Base-by-base conservation (phyloP, 495 filamentous ascomycete species). In the Aspergillus sparsus region DNA sequence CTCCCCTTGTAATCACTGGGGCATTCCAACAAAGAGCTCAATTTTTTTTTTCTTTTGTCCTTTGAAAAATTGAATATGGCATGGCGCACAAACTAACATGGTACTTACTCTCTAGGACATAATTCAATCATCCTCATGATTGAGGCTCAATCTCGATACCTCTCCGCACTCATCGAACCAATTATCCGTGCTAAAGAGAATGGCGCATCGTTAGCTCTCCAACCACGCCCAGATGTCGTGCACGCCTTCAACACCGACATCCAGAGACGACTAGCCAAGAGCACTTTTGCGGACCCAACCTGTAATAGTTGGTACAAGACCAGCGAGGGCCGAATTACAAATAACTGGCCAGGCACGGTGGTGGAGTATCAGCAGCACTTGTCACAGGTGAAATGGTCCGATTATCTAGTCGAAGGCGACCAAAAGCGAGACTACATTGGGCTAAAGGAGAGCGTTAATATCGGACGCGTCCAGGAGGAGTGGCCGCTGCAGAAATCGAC, bases 81-180 rank as follows among this genome's bases (percentile, higher is more conserved):
- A 47, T 47, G 18, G 12, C 39, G 15, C 15, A 42, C 3, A 13
- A 42, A 42, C 11, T 8, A 42, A 13, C 12, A 41, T 5, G 1
- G 37, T 41, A 57, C 27, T 4, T 39, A 57, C 36, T 4, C 33
- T 7, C 53, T 33, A 72, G 75, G 73, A 1, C 81, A 84, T 60
- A 83, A 81, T 52, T 78, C 74, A 46, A 82, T 86, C 54, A 80
- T 85, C 50, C 70, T 85, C 33, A 85, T 84, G 82, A 85, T 85
- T 57, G 84, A 87, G 63, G 77, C 81, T 2, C 82, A 86, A 62
- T 75, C 74, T 7, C 70, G 75, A 3, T 86, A 84, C 60, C 69
- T 85, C 58, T 79, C 77, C 57, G 67, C 69, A 0, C 60, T 85
- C 42, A 70, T 85, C 34, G 51, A 54, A 1, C 66, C 68, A 41